phyloP scores from a whole-genome alignment of 2,329 filamentous ascomycete genomes.

The Claviceps lovelessii region DNA sequence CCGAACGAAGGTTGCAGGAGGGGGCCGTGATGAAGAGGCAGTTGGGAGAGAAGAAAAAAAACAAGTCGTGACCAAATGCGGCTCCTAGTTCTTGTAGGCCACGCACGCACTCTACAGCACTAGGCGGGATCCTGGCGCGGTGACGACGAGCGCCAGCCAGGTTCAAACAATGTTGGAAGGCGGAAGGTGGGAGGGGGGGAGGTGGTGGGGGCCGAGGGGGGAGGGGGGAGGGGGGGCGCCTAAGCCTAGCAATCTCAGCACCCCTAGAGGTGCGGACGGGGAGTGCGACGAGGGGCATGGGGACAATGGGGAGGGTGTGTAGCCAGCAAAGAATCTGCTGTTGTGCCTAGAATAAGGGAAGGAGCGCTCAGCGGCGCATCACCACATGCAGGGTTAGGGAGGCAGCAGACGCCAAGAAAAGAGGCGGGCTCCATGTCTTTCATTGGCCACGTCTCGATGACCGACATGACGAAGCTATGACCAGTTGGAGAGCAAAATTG shows the following conservation, averaged over 20 bases:
- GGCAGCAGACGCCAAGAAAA: not conserved
- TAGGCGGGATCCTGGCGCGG: not conserved
- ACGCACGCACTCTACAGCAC: not conserved
- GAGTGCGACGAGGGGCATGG: not conserved
- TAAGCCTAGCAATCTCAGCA: not conserved
- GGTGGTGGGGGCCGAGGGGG: not conserved
- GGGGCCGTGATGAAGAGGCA: constrained; percentile 1
- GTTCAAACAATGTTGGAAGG: not conserved
- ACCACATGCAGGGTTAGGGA: not conserved
- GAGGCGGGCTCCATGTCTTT: not conserved
- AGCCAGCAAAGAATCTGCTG: not conserved
- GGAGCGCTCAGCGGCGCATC: not conserved
- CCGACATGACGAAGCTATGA: not conserved
- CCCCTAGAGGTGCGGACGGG: not conserved
- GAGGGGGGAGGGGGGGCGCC: not conserved
- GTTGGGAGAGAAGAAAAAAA: not conserved
- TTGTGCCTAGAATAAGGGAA: not conserved
- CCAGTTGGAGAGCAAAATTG: not conserved
- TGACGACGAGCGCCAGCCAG: constrained; percentile 1
- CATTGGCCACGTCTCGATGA: not conserved
- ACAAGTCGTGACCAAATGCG: not conserved
- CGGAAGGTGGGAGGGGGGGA: not conserved
- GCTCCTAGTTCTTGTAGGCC: not conserved
- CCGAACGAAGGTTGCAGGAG: constrained; percentile 1
- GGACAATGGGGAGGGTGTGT: not conserved